Conservation (phyloP, 2,329 filamentous ascomycete species). For the Cyclaneusma minus region DNA sequence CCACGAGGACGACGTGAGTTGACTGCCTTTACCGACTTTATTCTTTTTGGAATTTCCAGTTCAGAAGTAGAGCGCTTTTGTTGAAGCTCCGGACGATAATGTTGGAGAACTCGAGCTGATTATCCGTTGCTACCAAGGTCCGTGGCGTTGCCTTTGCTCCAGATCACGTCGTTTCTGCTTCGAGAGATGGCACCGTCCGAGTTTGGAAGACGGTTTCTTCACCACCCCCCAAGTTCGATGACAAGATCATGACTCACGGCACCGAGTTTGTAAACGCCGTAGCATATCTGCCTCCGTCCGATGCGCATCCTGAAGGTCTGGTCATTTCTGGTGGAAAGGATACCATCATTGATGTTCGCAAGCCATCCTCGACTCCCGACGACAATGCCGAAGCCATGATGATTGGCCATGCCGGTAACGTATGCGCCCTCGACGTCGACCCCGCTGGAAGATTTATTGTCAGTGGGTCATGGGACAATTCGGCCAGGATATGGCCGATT, state of each 20-base stretch:
- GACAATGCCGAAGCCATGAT: constrained; percentile 77
- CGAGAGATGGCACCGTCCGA: constrained; percentile 80
- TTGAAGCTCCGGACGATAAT: constrained; percentile 1
- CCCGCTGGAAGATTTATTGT: constrained; percentile 60
- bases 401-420: constrained; percentile 73
- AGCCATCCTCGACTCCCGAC: constrained; percentile 46
- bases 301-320: constrained; percentile 57
- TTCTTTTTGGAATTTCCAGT: constrained; percentile 1
- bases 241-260: constrained; percentile 63
- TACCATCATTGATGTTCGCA: constrained; percentile 79
- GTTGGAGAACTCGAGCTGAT: constrained; percentile 8
- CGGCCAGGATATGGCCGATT: constrained; percentile 76
- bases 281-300: constrained; percentile 56
- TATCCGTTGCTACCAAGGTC: constrained; percentile 40
- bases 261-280: constrained; percentile 80
- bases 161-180: constrained; percentile 65
- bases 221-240: constrained; percentile 57
- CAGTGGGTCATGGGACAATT: constrained; percentile 87
- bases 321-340: constrained; percentile 83
- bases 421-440: constrained; percentile 73
- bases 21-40: constrained; percentile 1
- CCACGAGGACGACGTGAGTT: constrained; percentile 82
- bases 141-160: constrained; percentile 65
- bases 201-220: constrained; percentile 60
- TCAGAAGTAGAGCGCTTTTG: background rate